These are phyloP conservation scores for Isatis lusitanica DNA, from an alignment of 441 rosid genomes.

Conservation along the genomic window DNA sequence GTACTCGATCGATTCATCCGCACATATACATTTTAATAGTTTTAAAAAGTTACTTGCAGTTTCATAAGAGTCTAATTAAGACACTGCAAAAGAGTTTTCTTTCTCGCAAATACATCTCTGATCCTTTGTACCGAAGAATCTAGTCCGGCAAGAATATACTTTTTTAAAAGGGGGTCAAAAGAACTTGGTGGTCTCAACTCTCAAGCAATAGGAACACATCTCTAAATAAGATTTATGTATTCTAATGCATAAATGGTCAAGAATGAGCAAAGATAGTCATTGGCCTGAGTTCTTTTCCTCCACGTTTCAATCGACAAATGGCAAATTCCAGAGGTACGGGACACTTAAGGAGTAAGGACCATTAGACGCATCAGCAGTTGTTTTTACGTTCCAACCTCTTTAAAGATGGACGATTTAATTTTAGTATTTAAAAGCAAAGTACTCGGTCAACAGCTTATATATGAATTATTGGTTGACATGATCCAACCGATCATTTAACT, in stretches of 20 bases:
- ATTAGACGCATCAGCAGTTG: not conserved
- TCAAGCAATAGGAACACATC: not conserved
- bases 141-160: not conserved
- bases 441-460: not conserved
- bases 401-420: not conserved
- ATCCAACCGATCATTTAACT: not conserved
- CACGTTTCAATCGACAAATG: slow-evolving; percentile 34
- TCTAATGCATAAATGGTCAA: slow-evolving; percentile 10
- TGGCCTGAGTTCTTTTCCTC: slow-evolving; percentile 22
- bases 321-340: slow-evolving; percentile 32
- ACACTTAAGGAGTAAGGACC: slow-evolving; percentile 28
- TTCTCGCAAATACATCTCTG: not conserved
- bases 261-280: slow-evolving; percentile 19
- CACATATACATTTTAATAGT: not conserved
- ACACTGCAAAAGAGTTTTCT: not conserved
- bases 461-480: not conserved
- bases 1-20: not conserved
- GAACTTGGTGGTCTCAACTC: slow-evolving; percentile 8
- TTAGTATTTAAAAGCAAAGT: not conserved
- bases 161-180: not conserved
- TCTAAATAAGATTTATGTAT: not conserved
- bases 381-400: not conserved
- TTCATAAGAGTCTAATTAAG: not conserved
- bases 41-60: not conserved
- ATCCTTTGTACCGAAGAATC: not conserved